Evolutionary conservation across 371 early-diverging fungal species (phyloP).

Genomic region (Mortierella sp.): DNA sequence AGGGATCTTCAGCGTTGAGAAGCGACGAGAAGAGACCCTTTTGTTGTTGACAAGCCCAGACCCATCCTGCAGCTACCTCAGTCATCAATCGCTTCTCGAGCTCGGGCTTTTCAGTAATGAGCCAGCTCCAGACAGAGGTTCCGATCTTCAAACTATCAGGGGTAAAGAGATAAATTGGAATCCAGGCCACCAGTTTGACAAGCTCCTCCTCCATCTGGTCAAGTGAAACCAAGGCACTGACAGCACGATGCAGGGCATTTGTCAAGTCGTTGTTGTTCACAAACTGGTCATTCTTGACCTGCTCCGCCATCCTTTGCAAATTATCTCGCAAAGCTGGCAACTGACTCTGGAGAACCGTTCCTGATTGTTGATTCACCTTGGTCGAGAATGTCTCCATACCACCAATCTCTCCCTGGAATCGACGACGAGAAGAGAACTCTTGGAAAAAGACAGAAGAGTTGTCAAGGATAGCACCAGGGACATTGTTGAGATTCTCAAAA

Average conservation of each 20-base stretch:
- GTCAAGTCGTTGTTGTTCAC: constrained; percentile 63
- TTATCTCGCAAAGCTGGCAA: constrained; percentile 55
- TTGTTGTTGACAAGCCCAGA: constrained; percentile 77
- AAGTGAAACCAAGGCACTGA: constrained; percentile 43
- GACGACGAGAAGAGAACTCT: constrained; percentile 65
- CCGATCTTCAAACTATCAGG: constrained; percentile 82
- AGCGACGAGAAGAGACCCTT: constrained; percentile 80
- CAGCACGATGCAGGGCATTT: constrained; percentile 63
- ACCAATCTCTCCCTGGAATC: constrained; percentile 69
- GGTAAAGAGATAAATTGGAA: constrained; percentile 86
- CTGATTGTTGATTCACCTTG: constrained; percentile 16
- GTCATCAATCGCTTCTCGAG: constrained; percentile 81
- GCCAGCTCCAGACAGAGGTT: constrained; percentile 87
- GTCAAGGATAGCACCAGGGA: constrained; percentile 60
- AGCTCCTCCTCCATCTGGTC: constrained; percentile 73
- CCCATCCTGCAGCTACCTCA: constrained; percentile 87
- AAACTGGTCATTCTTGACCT: constrained; percentile 56
- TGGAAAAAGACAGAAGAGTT: constrained; percentile 68
- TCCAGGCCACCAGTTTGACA: constrained; percentile 83
- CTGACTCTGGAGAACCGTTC: constrained; percentile 51
- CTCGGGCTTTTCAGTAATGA: constrained; percentile 81
- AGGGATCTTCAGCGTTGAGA: constrained; percentile 77
- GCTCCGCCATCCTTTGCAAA: constrained; percentile 53
- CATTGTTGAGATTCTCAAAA: constrained; percentile 55
- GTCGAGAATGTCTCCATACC: constrained; percentile 57